A percentile compares a stretch with the other conserved stretches of the same genome.
These are phyloP conservation scores for Colletotrichum destructivum DNA, from an alignment of 2,329 filamentous ascomycete species.

Conservation along the genomic window DNA sequence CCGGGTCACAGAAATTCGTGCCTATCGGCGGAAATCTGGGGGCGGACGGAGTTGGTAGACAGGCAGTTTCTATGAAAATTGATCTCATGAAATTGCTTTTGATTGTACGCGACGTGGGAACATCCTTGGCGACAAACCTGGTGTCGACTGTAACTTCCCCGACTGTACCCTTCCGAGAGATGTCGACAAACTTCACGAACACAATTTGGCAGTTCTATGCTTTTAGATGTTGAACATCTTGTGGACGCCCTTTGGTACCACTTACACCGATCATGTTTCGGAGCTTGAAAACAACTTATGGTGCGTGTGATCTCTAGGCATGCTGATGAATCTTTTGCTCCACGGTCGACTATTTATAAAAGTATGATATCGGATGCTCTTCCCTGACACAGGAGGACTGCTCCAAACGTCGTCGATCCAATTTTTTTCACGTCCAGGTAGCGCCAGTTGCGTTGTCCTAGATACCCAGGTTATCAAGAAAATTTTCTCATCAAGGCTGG, in stretches of 20 bases:
- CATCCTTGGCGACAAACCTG: no score
- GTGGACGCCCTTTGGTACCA: no score
- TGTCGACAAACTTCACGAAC: not conserved
- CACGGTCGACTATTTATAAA: constrained; percentile 18
- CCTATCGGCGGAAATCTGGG: constrained; percentile 31
- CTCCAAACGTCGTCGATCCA: constrained; percentile 11
- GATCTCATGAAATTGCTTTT: not conserved
- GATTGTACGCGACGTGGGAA: not conserved
- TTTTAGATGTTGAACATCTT: no score
- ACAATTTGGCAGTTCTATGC: no score
- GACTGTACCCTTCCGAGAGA: no score
- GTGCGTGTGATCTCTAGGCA: not conserved
- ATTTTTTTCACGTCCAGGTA: constrained; percentile 17
- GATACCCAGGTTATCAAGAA: constrained; percentile 6
- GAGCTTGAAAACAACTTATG: no score
- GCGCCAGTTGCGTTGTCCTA: constrained; percentile 8
- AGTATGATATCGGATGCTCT: constrained; percentile 27
- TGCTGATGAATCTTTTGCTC: constrained; percentile 7
- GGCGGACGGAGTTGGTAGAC: constrained; percentile 44
- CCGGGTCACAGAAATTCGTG: constrained; percentile 27
- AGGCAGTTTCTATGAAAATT: constrained; percentile 40
- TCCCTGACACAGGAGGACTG: not conserved
- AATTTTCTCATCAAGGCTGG: constrained; percentile 10
- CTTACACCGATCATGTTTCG: no score
- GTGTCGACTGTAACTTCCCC: no score